phyloP scores from a whole-genome alignment of 148 eudicot genomes.

The Vaccinium corymbosum region DNA sequence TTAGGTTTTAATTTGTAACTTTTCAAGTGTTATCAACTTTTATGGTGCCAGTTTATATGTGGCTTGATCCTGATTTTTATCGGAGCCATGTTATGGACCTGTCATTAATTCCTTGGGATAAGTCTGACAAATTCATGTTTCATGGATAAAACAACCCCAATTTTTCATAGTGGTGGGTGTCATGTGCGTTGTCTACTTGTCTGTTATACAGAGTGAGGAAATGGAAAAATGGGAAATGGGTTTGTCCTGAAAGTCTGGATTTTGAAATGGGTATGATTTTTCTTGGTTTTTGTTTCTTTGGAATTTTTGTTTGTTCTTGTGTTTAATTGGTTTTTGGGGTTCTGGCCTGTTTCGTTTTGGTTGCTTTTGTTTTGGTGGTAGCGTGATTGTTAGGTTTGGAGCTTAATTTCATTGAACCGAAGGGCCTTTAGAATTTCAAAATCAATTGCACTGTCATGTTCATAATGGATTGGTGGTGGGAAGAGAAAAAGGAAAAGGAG shows the following conservation, averaged over 20 bases:
- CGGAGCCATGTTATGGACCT: neutral
- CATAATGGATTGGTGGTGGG: neutral
- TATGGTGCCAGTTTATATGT: neutral
- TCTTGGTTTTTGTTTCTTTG: neutral
- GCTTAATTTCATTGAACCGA: neutral
- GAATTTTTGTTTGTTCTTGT: neutral
- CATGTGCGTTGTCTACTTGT: neutral
- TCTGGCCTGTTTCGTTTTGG: neutral
- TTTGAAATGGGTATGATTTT: neutral
- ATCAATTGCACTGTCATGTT: neutral
- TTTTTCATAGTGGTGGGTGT: neutral
- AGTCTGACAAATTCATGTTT: neutral
- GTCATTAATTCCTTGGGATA: neutral
- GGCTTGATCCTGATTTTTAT: neutral
- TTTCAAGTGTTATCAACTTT: neutral
- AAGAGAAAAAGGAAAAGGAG: neutral
- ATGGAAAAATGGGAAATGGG: slow-evolving; percentile 11
- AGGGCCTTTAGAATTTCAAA: neutral
- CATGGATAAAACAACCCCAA: neutral
- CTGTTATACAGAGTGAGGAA: neutral
- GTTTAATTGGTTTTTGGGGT: neutral
- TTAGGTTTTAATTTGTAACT: neutral
- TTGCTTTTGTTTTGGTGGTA: neutral
- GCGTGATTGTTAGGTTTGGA: neutral
- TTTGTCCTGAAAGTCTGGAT: neutral